phyloP scores from a whole-genome alignment of 148 eudicot genomes.

The Rhododendron ferrugineum region DNA sequence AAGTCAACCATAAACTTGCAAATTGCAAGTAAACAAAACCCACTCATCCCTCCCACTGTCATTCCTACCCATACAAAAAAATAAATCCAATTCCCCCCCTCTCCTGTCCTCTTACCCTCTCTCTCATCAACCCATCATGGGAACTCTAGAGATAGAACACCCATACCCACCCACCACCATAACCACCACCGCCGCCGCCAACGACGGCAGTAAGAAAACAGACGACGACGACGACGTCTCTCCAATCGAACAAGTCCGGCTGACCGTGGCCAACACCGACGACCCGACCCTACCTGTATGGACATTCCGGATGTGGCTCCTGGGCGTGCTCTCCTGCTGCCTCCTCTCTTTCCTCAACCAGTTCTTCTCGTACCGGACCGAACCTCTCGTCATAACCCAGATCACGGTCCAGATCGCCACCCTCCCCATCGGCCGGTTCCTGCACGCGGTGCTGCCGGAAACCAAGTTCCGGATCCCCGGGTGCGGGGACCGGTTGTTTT shows the following conservation, averaged over 20 bases:
- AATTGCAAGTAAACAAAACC: not conserved
- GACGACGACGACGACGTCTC: conserved; percentile 51
- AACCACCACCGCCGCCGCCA: not conserved
- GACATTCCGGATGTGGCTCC: conserved; percentile 95
- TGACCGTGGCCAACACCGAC: conserved; percentile 72
- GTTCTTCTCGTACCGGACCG: conserved; percentile 78
- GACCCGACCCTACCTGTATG: conserved; percentile 84
- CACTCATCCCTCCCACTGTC: not conserved
- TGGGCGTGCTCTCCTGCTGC: conserved; percentile 66
- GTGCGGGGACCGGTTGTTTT: conserved; percentile 45
- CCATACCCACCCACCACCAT: not conserved
- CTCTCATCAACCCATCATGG: conserved; percentile 22
- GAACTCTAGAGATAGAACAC: conserved; percentile 16
- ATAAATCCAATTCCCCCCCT: not conserved
- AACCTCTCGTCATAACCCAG: conserved; percentile 76
- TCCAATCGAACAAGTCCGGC: conserved; percentile 85
- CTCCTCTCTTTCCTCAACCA: conserved; percentile 83
- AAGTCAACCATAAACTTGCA: not conserved
- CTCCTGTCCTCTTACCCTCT: not conserved
- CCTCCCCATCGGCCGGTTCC: conserved; percentile 68
- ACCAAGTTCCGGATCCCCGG: conserved; percentile 58
- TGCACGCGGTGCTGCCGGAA: conserved; percentile 52
- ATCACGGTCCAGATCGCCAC: conserved; percentile 77
- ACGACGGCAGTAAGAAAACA: not conserved
- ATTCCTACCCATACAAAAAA: not conserved